Conservation (phyloP, 768 basidiomycete genomes). For the Lentinula sp. region DNA sequence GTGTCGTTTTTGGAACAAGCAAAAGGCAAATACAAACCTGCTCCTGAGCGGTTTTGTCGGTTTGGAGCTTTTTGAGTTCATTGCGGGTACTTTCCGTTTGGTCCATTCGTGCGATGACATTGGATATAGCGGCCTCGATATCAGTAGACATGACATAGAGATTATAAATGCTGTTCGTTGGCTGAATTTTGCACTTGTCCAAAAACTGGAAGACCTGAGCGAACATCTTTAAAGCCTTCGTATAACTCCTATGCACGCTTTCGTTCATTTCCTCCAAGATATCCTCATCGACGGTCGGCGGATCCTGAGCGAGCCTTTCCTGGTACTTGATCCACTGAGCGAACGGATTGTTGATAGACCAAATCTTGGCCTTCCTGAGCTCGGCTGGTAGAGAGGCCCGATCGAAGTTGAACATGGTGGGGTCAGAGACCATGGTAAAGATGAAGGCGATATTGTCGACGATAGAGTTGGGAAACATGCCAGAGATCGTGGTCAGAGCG, state of each 20-base stretch:
- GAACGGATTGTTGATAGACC: not conserved
- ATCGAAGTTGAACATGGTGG: not conserved
- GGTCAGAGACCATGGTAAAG: not conserved
- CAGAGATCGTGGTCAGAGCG: slow-evolving; percentile 16
- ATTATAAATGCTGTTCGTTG: not conserved
- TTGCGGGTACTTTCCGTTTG: not conserved
- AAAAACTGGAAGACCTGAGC: not conserved
- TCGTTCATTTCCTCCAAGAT: not conserved
- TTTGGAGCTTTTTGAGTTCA: not conserved
- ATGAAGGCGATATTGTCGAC: slow-evolving; percentile 17
- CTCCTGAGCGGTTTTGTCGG: not conserved
- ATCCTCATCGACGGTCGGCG: not conserved
- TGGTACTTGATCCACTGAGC: not conserved
- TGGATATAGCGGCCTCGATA: not conserved
- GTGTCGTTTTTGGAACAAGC: not conserved
- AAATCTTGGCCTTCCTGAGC: not conserved
- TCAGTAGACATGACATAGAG: not conserved
- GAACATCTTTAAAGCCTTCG: not conserved
- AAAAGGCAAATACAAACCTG: not conserved
- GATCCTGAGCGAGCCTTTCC: not conserved
- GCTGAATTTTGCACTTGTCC: not conserved
- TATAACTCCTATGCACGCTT: not conserved
- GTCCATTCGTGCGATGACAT: not conserved
- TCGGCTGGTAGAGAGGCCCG: not conserved
- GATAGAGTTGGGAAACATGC: slow-evolving; percentile 14